These are phyloP conservation scores for Staphylotrichum tortipilum DNA, from an alignment of 495 filamentous ascomycete genomes.

Conservation along the genomic window DNA sequence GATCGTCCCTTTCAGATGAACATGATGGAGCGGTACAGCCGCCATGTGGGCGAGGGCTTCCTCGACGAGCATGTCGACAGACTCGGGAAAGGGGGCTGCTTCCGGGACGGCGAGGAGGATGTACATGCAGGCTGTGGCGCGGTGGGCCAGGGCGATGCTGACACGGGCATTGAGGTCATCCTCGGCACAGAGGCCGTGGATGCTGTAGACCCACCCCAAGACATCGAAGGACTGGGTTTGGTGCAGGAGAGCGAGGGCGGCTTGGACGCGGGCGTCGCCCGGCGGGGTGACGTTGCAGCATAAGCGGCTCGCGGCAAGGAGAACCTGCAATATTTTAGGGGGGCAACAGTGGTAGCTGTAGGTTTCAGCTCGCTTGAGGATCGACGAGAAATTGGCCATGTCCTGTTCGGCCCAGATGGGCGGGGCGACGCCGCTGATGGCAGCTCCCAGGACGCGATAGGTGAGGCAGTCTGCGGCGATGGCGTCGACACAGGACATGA, in stretches of 20 bases:
- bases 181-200: slow-evolving; percentile 23
- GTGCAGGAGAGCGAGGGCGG: slow-evolving; percentile 21
- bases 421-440: slow-evolving; percentile 14
- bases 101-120: slow-evolving; percentile 24
- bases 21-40: slow-evolving; percentile 35
- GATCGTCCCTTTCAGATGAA: slow-evolving; percentile 46
- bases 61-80: slow-evolving; percentile 18
- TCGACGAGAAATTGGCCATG: slow-evolving; percentile 21
- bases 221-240: slow-evolving; percentile 27
- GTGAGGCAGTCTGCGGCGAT: slow-evolving; percentile 40
- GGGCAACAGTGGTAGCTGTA: slow-evolving; percentile 42
- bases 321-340: slow-evolving; percentile 29
- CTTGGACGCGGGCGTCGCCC: neutral
- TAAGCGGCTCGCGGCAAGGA: slow-evolving; percentile 29
- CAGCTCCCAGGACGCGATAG: slow-evolving; percentile 33
- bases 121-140: slow-evolving; percentile 38
- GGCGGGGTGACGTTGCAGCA: slow-evolving; percentile 12
- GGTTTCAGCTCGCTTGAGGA: slow-evolving; percentile 35
- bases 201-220: slow-evolving; percentile 28
- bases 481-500: slow-evolving; percentile 30
- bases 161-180: slow-evolving; percentile 32
- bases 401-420: slow-evolving; percentile 9
- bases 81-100: slow-evolving; percentile 12
- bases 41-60: slow-evolving; percentile 39
- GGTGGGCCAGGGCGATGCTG: slow-evolving; percentile 36